Evolutionary conservation across 306 rosid species (phyloP), one percentile per base, ranked within the genome.

Genomic region (Psophocarpus tetragonolobus): DNA sequence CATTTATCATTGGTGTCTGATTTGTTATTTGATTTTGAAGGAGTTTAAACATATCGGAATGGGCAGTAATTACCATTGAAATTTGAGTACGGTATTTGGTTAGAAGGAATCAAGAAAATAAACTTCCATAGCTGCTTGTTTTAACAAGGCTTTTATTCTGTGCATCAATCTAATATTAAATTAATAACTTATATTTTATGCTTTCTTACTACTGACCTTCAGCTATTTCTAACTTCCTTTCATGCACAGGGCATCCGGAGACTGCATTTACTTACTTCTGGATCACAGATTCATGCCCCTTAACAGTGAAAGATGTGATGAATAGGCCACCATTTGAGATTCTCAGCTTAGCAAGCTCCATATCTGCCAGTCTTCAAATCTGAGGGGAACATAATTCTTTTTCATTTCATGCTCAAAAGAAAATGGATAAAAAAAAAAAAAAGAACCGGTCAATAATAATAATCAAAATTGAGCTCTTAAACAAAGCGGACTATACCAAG

Each of bases 281-380:
- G 99, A 92, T 95, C 67, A 90, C 99, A 57, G 99, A 95, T 77
- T 95, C 97, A 29, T 95, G 97, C 71, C 97, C 99, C 24, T 48
- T 85, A 76, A 91, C 99, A 0, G 97, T 87, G 75, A 88, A 80
- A 77, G 92, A 86, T 14, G 92, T 95, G 77, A 81, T n/a, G 85
- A 78, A 82, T 74, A 92, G 35, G 60, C 88, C 87, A 51, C 99
- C 99, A 13, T 95, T 95, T 85, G 96, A 95, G 86, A 80, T 93
- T 84, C 96, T 93, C 64, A 90, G 98, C 88, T 89, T 93, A 11
- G 91, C 97, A 8, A 85, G 91, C 66, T 90, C 98, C 56, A 90
- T 93, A 83, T 93, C 97, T 6, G 81, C 96, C 64, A 77, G 90
- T 65, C 92, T 91, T 64, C 93, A 89, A 73, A 90, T 90, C 80